Evolutionary conservation across 208 protist species (phyloP).

Genomic region (Trypanosoma grayi): DNA sequence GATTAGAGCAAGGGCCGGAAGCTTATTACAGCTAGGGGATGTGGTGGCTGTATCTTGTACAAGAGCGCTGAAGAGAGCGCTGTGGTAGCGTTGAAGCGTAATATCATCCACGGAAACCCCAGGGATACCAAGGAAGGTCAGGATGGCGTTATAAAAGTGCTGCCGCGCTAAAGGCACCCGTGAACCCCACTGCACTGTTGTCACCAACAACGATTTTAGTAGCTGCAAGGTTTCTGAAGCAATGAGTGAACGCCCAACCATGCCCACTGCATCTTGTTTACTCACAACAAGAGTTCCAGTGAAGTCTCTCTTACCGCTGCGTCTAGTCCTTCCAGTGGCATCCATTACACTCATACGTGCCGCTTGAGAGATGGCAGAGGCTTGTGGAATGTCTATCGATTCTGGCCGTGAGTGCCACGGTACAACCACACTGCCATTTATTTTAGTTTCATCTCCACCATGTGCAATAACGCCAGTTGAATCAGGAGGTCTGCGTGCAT

Average conservation of each 20-base stretch:
- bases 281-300: constrained; percentile 17
- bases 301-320: constrained; percentile 14
- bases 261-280: background rate
- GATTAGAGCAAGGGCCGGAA: constrained; percentile 52
- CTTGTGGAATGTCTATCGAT: background rate
- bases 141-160: constrained; percentile 57
- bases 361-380: background rate
- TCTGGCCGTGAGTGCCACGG: background rate
- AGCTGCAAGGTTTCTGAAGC: constrained; percentile 25
- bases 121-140: constrained; percentile 53
- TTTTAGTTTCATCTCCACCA: constrained; percentile 10
- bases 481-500: background rate
- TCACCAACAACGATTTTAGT: constrained; percentile 51
- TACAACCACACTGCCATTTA: background rate
- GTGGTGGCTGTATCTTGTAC: constrained; percentile 43
- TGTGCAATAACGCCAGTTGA: background rate
- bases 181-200: constrained; percentile 52
- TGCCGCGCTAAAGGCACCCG: constrained; percentile 39
- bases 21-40: constrained; percentile 15
- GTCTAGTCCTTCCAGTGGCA: background rate
- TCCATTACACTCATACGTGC: background rate
- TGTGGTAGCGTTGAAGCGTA: constrained; percentile 54
- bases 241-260: background rate
- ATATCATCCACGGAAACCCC: constrained; percentile 64
- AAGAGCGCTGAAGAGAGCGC: constrained; percentile 54